phyloP scores from a whole-genome alignment of 73 alveolate species.

The Blepharisma japonicum region DNA sequence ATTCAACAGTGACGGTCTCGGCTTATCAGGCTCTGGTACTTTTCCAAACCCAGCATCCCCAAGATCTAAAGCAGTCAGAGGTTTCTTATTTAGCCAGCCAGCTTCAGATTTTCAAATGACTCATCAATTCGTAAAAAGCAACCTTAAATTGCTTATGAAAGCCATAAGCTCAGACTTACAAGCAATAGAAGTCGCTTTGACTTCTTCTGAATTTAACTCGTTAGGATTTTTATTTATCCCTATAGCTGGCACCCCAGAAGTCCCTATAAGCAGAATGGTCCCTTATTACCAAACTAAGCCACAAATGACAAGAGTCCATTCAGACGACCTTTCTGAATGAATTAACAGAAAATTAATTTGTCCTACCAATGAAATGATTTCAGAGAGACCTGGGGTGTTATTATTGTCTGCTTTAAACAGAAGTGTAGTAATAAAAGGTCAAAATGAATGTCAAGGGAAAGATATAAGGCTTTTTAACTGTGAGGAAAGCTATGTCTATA shows the following conservation, averaged over 20 bases:
- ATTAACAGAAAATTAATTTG: constrained; percentile 37
- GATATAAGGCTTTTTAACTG: constrained; percentile 72
- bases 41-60: constrained; percentile 30
- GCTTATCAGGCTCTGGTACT: not conserved
- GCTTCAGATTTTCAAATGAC: constrained; percentile 17
- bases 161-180: not conserved
- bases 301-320: constrained; percentile 53
- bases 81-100: constrained; percentile 31
- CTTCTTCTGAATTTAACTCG: constrained; percentile 19
- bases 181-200: not conserved
- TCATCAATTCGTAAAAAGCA: constrained; percentile 11
- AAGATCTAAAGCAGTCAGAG: constrained; percentile 22
- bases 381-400: constrained; percentile 42
- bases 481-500: constrained; percentile 84
- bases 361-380: constrained; percentile 34
- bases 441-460: constrained; percentile 60
- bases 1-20: constrained; percentile 39
- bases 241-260: not conserved
- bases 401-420: constrained; percentile 59
- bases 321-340: constrained; percentile 59
- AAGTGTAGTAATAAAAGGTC: constrained; percentile 78
- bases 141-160: constrained; percentile 15
- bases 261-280: constrained; percentile 41
- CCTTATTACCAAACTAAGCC: constrained; percentile 60
- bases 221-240: not conserved